These are phyloP conservation scores for Pseudozyma hubeiensis DNA, from an alignment of 1,284 basidiomycete genomes.

Conservation along the genomic window DNA sequence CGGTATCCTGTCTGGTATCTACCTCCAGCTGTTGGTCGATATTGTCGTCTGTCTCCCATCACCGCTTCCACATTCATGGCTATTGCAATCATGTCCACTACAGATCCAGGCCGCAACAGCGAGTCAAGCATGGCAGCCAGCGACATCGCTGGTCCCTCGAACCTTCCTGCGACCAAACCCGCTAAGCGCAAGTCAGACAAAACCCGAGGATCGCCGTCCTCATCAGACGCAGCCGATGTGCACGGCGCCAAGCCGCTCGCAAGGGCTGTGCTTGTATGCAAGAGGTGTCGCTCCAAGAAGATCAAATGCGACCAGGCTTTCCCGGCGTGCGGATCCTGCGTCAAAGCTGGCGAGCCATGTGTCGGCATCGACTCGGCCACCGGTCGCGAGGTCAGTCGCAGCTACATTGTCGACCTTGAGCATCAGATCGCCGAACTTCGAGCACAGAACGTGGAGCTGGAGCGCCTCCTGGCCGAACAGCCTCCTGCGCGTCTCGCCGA, in stretches of 20 bases:
- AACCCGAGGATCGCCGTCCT: conserved; percentile 10
- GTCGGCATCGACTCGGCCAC: conserved; percentile 52
- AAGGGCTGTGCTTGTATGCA: conserved; percentile 47
- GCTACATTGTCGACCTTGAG: conserved; percentile 51
- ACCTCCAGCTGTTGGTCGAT: not conserved
- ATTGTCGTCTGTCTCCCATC: too few relatives aligned
- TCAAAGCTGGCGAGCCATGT: conserved; percentile 49
- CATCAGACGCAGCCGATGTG: conserved; percentile 7
- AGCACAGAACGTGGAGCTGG: conserved; percentile 42
- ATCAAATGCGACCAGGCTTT: conserved; percentile 55
- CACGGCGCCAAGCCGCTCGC: conserved; percentile 42
- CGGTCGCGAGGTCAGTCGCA: conserved; percentile 47
- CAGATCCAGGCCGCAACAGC: conserved; percentile 14
- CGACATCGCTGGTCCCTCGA: conserved; percentile 5
- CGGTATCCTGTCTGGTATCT: not conserved
- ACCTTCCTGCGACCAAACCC: conserved; percentile 11
- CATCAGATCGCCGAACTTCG: conserved; percentile 40
- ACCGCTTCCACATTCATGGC: not conserved
- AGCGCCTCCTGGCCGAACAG: conserved; percentile 19
- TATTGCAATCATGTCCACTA: conserved; percentile 4
- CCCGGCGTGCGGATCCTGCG: conserved; percentile 49
- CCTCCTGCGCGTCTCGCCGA: conserved; percentile 9
- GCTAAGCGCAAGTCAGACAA: conserved; percentile 34
- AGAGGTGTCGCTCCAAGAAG: conserved; percentile 50
- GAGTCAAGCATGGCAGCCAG: conserved; percentile 23